A percentile compares a stretch with the other conserved stretches of the same genome.
Conservation (phyloP, 495 filamentous ascomycete species). For the Jackrogersella multiformis region DNA sequence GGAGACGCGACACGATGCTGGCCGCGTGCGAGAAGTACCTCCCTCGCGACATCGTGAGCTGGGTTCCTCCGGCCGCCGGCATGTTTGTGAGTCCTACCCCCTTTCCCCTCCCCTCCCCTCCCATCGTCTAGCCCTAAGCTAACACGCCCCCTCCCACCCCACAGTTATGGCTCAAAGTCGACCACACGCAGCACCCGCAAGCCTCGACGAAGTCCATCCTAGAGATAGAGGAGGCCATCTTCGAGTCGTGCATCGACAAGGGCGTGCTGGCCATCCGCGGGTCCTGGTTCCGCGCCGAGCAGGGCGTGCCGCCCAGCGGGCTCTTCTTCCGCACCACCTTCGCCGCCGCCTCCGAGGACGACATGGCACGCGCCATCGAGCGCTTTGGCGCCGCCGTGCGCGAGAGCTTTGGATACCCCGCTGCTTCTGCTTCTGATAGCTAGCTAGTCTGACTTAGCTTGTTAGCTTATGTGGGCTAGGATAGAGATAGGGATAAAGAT, state of each 20-base stretch:
- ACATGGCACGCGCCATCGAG: constrained; percentile 80
- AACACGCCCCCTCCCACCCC: constrained; percentile 39
- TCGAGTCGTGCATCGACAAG: constrained; percentile 72
- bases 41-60: constrained; percentile 80
- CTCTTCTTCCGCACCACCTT: constrained; percentile 92
- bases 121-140: background rate
- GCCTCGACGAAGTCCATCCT: constrained; percentile 65
- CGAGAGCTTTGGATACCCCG: constrained; percentile 66
- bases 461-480: too few species aligned
- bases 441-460: background rate
- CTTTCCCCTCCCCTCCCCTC: background rate
- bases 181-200: constrained; percentile 76
- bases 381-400: constrained; percentile 77
- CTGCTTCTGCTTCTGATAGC: background rate
- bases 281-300: constrained; percentile 84
- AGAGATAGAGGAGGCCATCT: constrained; percentile 86
- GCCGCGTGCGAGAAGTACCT: constrained; percentile 83
- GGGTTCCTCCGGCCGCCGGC: constrained; percentile 85
- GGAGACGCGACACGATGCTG: constrained; percentile 78
- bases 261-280: constrained; percentile 82
- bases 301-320: constrained; percentile 52
- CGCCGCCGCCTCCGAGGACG: constrained; percentile 77
- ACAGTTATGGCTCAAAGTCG: constrained; percentile 84
- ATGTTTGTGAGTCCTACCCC: constrained; percentile 82
- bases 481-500: too few species aligned